Evolutionary conservation across 192 early-diverging fungal species (phyloP).

Genomic region (Linnemannia schmuckeri): DNA sequence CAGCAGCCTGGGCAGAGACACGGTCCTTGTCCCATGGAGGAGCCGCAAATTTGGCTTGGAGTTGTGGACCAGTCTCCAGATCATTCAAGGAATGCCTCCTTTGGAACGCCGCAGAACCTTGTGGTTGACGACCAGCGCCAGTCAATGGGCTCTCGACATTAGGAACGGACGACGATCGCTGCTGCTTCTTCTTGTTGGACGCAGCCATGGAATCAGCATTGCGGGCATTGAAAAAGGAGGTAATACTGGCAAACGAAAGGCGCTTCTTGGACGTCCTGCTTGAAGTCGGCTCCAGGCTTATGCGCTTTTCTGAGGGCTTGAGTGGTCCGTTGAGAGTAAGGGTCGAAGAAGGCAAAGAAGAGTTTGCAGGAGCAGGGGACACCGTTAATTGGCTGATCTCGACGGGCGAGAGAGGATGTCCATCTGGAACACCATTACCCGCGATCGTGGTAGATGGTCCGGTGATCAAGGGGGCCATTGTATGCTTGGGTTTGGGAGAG

Average conservation of each 20-base stretch:
- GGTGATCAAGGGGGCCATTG: background rate
- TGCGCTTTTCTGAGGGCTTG: constrained; percentile 11
- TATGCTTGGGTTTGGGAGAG: constrained; percentile 34
- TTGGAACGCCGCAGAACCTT: constrained; percentile 10
- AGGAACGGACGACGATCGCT: constrained; percentile 40
- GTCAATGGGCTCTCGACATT: constrained; percentile 32
- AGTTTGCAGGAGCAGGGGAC: background rate
- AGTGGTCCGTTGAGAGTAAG: background rate
- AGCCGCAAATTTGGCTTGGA: background rate
- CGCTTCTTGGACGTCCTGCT: constrained; percentile 35
- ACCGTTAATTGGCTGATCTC: background rate
- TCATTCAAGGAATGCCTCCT: constrained; percentile 44
- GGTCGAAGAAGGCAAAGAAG: background rate
- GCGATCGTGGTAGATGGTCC: background rate
- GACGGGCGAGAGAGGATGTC: background rate
- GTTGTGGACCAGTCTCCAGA: background rate
- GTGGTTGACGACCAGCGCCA: constrained; percentile 19
- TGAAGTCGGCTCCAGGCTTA: constrained; percentile 17
- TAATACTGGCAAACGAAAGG: constrained; percentile 46
- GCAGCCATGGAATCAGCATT: background rate
- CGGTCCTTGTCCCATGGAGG: constrained; percentile 33
- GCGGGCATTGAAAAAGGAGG: constrained; percentile 42
- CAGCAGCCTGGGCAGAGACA: constrained; percentile 11
- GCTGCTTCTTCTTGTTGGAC: constrained; percentile 27
- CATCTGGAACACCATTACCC: background rate